Conservation (phyloP, 2,329 filamentous ascomycete genomes). For the Metarhizium anisopliae region DNA sequence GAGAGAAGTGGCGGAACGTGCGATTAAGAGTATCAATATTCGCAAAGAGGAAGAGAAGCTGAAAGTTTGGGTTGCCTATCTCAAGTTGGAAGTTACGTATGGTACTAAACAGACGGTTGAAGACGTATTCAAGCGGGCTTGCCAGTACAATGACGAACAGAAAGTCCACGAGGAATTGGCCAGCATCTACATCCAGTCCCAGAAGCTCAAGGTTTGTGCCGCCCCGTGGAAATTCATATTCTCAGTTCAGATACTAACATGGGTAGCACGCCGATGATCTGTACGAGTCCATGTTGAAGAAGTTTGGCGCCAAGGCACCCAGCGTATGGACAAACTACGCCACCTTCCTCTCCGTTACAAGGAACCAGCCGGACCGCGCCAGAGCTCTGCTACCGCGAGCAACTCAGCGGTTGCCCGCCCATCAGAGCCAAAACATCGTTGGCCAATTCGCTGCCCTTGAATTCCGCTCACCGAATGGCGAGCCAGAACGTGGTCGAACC, state of each 20-base stretch:
- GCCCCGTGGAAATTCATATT: background rate
- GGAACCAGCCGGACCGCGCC: conserved; percentile 60
- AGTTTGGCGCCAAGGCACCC: conserved; percentile 72
- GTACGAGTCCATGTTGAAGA: conserved; percentile 81
- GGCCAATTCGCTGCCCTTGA: conserved; percentile 87
- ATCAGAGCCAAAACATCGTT: conserved; percentile 59
- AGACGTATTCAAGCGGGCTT: conserved; percentile 82
- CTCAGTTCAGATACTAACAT: background rate
- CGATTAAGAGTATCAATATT: conserved; percentile 83
- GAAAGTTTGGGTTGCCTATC: conserved; percentile 88
- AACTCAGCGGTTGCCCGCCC: conserved; percentile 67
- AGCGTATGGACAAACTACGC: conserved; percentile 92
- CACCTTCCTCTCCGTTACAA: conserved; percentile 75
- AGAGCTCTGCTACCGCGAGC: conserved; percentile 75
- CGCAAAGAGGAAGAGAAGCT: conserved; percentile 87
- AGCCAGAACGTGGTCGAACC: conserved; percentile 84
- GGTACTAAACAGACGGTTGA: conserved; percentile 76
- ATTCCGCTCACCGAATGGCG: conserved; percentile 74
- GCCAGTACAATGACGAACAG: conserved; percentile 85
- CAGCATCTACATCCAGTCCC: conserved; percentile 90
- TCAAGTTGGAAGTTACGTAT: conserved; percentile 91
- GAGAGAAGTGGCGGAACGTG: conserved; percentile 81
- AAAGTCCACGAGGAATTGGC: conserved; percentile 83
- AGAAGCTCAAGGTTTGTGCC: conserved; percentile 65
- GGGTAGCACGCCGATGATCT: conserved; percentile 75